These are phyloP conservation scores for Blastobotrys aristatus DNA, from an alignment of 1,139 yeast genomes.

Conservation along the genomic window DNA sequence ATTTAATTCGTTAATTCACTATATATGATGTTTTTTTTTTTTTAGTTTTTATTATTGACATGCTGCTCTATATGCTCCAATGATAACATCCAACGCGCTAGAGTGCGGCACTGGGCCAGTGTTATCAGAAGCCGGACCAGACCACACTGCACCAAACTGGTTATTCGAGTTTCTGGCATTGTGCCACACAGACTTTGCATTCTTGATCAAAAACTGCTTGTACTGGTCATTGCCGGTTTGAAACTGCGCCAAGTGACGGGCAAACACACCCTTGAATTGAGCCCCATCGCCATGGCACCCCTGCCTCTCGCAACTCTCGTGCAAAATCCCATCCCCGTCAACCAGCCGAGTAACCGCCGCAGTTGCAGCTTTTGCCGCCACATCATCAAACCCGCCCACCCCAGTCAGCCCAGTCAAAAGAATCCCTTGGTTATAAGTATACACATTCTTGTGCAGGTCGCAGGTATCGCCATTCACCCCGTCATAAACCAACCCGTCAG, in stretches of 20 bases:
- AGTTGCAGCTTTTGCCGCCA: conserved; percentile 12
- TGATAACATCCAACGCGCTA: conserved; percentile 6
- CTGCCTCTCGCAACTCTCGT: conserved; percentile 15
- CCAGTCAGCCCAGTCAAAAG: conserved; percentile 18
- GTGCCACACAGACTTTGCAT: conserved; percentile 11
- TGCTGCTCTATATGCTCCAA: conserved; percentile 2
- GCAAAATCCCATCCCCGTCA: conserved; percentile 13
- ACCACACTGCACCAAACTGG: conserved; percentile 14
- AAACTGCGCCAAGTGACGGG: conserved; percentile 16
- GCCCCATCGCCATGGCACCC: conserved; percentile 17
- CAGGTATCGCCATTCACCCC: conserved; percentile 16
- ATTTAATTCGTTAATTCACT: conserved; percentile 8
- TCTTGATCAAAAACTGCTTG: conserved; percentile 8
- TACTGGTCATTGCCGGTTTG: background rate
- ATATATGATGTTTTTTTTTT: background rate
- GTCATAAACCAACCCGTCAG: conserved; percentile 15
- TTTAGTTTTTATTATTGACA: background rate
- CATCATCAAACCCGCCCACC: conserved; percentile 8
- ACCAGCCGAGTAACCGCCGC: conserved; percentile 14
- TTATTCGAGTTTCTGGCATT: conserved; percentile 8
- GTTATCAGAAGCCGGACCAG: conserved; percentile 7
- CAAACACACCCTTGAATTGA: conserved; percentile 20
- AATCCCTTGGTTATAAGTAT: conserved; percentile 22
- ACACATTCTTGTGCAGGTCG: conserved; percentile 14
- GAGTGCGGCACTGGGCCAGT: conserved; percentile 4